Conservation (phyloP, 2,329 filamentous ascomycete species). For the Neophaeococcomyces aloes region DNA sequence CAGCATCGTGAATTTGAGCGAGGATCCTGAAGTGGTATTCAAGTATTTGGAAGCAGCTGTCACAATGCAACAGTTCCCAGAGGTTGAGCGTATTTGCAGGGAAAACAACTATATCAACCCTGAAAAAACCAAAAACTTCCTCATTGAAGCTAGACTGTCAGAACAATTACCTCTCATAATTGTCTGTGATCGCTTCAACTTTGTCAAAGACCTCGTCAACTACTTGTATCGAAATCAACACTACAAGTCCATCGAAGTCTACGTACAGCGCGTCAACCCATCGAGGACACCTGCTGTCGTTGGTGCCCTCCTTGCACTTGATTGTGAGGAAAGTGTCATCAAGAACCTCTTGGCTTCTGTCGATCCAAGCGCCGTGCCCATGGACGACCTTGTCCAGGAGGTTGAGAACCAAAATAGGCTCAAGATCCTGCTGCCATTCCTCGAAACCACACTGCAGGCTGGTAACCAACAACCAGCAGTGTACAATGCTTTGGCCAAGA, state of each 20-base stretch:
- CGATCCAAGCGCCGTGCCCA: constrained; percentile 72
- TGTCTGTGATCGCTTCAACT: constrained; percentile 98
- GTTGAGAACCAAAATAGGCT: constrained; percentile 94
- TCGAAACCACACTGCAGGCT: constrained; percentile 77
- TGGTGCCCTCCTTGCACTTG: constrained; percentile 86
- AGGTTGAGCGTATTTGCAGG: constrained; percentile 93
- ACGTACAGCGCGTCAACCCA: constrained; percentile 94
- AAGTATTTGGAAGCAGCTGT: constrained; percentile 99
- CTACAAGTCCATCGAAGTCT: constrained; percentile 97
- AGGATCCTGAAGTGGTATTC: constrained; percentile 93
- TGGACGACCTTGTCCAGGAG: constrained; percentile 85
- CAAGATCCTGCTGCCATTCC: constrained; percentile 90
- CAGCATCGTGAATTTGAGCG: constrained; percentile 92
- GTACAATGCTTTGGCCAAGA: constrained; percentile 95
- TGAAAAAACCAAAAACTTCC: constrained; percentile 97
- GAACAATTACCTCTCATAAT: constrained; percentile 96
- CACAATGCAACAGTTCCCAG: constrained; percentile 82
- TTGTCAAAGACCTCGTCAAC: constrained; percentile 90
- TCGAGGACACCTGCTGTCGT: constrained; percentile 82
- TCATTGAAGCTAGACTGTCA: constrained; percentile 85
- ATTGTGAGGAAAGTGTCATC: constrained; percentile 94
- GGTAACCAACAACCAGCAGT: constrained; percentile 95
- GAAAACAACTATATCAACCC: constrained; percentile 85
- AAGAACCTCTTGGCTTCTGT: constrained; percentile 82
- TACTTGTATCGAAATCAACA: constrained; percentile 99